Evolutionary conservation across 768 basidiomycete genomes (phyloP).

Genomic region (Russula sp.): DNA sequence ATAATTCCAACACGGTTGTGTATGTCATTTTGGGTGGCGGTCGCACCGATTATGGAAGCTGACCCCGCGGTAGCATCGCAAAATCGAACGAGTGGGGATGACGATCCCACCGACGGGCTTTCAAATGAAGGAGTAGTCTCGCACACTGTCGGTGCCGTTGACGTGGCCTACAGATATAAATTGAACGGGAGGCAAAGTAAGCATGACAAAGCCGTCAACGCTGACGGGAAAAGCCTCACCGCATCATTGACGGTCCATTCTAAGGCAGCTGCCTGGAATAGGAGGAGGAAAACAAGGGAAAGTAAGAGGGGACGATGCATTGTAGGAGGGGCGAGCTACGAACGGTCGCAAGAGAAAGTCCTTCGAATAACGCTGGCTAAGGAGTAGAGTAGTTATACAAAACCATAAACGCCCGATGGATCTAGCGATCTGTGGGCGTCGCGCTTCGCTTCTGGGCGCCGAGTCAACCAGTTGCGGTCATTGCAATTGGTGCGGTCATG

Average conservation of each 20-base stretch:
- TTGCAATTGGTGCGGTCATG: neutral
- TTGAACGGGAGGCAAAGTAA: neutral
- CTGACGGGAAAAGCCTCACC: neutral
- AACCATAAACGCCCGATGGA: constrained; percentile 1
- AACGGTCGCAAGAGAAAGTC: neutral
- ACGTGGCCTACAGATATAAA: neutral
- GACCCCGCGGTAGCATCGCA: neutral
- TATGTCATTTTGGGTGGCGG: neutral
- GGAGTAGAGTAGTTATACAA: constrained; percentile 12
- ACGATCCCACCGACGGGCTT: neutral
- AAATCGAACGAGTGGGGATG: neutral
- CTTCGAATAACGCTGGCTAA: neutral
- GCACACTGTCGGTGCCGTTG: neutral
- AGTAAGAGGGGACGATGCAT: constrained; percentile 1
- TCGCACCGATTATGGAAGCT: neutral
- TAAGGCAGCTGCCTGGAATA: constrained; percentile 7
- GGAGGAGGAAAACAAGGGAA: neutral
- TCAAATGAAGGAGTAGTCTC: neutral
- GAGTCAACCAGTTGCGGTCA: constrained; percentile 16
- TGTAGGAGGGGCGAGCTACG: neutral
- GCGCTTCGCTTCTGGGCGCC: neutral
- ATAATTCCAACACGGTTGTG: neutral
- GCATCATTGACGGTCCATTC: neutral
- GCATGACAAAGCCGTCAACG: neutral
- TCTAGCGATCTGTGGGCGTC: constrained; percentile 11